Evolutionary conservation across 768 basidiomycete species (phyloP).

Genomic region (Phaeotremella skinneri): DNA sequence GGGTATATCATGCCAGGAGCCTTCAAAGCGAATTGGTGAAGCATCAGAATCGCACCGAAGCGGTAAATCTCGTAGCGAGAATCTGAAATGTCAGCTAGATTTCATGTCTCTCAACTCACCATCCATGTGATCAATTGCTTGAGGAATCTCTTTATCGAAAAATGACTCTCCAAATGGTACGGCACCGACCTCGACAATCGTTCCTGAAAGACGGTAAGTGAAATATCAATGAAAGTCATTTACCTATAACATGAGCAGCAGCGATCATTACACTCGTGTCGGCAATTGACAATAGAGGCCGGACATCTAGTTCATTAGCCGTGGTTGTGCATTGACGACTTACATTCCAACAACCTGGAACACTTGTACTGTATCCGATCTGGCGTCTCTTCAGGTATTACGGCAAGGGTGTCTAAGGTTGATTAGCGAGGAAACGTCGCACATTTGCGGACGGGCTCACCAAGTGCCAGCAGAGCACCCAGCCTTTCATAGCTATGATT

Average conservation of each 20-base stretch:
- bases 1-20: slow-evolving; percentile 83
- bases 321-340: background rate
- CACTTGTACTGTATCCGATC: slow-evolving; percentile 39
- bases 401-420: background rate
- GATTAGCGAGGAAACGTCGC: background rate
- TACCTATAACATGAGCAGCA: slow-evolving; percentile 86
- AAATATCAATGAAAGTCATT: slow-evolving; percentile 33
- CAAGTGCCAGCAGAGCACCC: slow-evolving; percentile 38
- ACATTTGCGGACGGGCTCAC: slow-evolving; percentile 20
- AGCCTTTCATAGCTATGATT: slow-evolving; percentile 42
- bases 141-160: slow-evolving; percentile 84
- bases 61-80: slow-evolving; percentile 75
- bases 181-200: slow-evolving; percentile 79
- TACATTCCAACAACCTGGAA: slow-evolving; percentile 43
- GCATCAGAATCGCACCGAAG: slow-evolving; percentile 88
- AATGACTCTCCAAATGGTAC: slow-evolving; percentile 80
- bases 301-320: slow-evolving; percentile 59
- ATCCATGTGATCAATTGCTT: slow-evolving; percentile 72
- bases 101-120: slow-evolving; percentile 16
- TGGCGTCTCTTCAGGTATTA: slow-evolving; percentile 33
- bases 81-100: slow-evolving; percentile 54
- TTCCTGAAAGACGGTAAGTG: slow-evolving; percentile 15
- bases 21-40: slow-evolving; percentile 88
- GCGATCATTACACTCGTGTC: slow-evolving; percentile 93
- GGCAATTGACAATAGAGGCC: slow-evolving; percentile 81